Conservation (phyloP, 306 rosid genomes). For the Citrullus colocynthis region DNA sequence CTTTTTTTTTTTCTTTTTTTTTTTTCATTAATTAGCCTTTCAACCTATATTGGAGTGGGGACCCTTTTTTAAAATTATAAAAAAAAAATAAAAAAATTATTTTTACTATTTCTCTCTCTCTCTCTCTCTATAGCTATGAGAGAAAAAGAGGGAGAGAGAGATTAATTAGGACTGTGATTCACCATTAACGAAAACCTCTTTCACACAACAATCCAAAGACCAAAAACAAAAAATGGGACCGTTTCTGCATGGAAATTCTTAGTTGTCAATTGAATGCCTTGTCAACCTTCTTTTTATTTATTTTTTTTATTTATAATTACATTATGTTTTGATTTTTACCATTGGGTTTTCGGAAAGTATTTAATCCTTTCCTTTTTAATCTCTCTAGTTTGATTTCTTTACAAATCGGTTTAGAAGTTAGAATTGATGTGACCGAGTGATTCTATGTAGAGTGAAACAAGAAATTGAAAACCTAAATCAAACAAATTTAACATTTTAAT, state of each 20-base stretch:
- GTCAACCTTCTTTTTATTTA: neutral
- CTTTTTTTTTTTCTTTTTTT: too few species aligned
- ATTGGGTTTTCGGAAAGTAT: too few species aligned
- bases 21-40: conserved; percentile 43
- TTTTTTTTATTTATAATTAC: too few species aligned
- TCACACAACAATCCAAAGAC: neutral
- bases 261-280: neutral
- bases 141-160: neutral
- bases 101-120: neutral
- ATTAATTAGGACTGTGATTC: neutral
- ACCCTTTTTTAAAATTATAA: conserved; percentile 12
- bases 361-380: too few species aligned
- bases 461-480: too few species aligned
- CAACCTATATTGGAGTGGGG: conserved; percentile 20
- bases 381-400: too few species aligned
- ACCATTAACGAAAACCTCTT: neutral
- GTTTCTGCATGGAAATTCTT: neutral
- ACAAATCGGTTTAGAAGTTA: too few species aligned
- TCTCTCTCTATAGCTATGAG: conserved; percentile 5
- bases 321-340: too few species aligned
- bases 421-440: too few species aligned
- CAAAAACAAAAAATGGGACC: neutral
- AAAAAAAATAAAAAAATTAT: neutral
- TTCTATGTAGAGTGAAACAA: too few species aligned
- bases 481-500: too few species aligned